Conservation (phyloP, 208 protist genomes). For the Leishmania braziliensis region DNA sequence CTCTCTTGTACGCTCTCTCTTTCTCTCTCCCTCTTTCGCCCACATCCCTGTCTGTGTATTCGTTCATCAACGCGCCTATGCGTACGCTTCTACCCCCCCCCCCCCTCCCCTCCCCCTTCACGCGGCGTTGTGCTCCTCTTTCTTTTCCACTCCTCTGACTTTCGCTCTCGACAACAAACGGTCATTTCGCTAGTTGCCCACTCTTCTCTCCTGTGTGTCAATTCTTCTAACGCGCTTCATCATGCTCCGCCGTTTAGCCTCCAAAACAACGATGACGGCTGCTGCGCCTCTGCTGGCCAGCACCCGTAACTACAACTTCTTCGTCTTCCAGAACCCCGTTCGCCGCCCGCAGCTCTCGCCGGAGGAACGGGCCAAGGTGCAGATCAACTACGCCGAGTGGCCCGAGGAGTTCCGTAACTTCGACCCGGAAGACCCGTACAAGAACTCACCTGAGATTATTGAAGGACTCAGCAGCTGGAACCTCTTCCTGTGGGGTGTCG, state of each 20-base stretch:
- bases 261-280: slow-evolving; percentile 44
- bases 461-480: slow-evolving; percentile 90
- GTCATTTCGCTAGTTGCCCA: not conserved
- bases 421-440: slow-evolving; percentile 93
- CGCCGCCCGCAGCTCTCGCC: slow-evolving; percentile 87
- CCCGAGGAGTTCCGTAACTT: slow-evolving; percentile 91
- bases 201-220: slow-evolving; percentile 4
- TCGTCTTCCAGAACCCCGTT: slow-evolving; percentile 87
- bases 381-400: slow-evolving; percentile 91
- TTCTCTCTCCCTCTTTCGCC: no score
- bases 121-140: not conserved
- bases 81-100: not conserved
- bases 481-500: slow-evolving; percentile 87
- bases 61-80: not conserved
- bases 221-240: slow-evolving; percentile 9
- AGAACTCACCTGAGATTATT: slow-evolving; percentile 87
- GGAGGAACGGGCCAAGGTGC: slow-evolving; percentile 87
- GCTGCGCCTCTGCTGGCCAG: slow-evolving; percentile 43
- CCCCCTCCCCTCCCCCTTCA: not conserved
- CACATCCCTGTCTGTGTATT: not conserved
- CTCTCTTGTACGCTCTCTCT: not conserved
- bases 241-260: slow-evolving; percentile 76
- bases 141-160: not conserved
- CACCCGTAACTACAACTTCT: slow-evolving; percentile 82
- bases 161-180: not conserved